A percentile compares a stretch with the other conserved stretches of the same genome.
Evolutionary conservation across 2,329 filamentous ascomycete species (phyloP).

Genomic region (Verticillium zaregamsianum): DNA sequence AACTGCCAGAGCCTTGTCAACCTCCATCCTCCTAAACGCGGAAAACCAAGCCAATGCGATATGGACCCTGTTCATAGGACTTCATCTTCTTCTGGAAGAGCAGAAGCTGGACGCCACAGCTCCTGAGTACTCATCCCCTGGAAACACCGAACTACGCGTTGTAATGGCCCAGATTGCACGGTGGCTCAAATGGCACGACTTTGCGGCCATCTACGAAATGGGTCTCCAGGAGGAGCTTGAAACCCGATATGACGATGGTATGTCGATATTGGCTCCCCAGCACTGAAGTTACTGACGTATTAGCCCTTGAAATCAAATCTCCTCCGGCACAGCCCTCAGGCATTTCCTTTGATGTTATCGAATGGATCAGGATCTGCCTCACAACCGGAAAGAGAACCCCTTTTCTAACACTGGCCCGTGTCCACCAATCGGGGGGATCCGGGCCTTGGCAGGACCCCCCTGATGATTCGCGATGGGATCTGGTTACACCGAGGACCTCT

Average conservation of each 20-base stretch:
- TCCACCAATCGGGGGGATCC: slow-evolving; percentile 32
- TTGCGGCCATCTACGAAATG: slow-evolving; percentile 44
- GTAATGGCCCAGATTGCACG: slow-evolving; percentile 74
- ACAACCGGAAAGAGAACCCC: slow-evolving; percentile 27
- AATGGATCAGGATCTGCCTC: slow-evolving; percentile 49
- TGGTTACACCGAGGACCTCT: slow-evolving; percentile 60
- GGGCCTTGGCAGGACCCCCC: slow-evolving; percentile 28
- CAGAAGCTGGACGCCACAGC: slow-evolving; percentile 68
- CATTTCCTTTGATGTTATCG: slow-evolving; percentile 34
- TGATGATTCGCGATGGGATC: slow-evolving; percentile 37
- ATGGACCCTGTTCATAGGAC: slow-evolving; percentile 64
- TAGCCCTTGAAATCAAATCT: background rate
- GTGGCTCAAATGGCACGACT: slow-evolving; percentile 71
- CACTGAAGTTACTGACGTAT: slow-evolving; percentile 15
- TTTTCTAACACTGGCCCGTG: slow-evolving; percentile 39
- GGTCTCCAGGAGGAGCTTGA: slow-evolving; percentile 47
- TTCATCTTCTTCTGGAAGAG: slow-evolving; percentile 89
- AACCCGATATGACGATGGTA: slow-evolving; percentile 34
- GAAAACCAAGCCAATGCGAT: slow-evolving; percentile 57
- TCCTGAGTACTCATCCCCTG: slow-evolving; percentile 38
- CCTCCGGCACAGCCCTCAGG: slow-evolving; percentile 23
- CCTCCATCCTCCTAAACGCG: slow-evolving; percentile 45
- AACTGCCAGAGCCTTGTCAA: slow-evolving; percentile 60
- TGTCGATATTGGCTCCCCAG: slow-evolving; percentile 14
- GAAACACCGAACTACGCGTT: slow-evolving; percentile 56